Evolutionary conservation across 192 early-diverging fungal species (phyloP).

Genomic region (Backusella tuberculispora): DNA sequence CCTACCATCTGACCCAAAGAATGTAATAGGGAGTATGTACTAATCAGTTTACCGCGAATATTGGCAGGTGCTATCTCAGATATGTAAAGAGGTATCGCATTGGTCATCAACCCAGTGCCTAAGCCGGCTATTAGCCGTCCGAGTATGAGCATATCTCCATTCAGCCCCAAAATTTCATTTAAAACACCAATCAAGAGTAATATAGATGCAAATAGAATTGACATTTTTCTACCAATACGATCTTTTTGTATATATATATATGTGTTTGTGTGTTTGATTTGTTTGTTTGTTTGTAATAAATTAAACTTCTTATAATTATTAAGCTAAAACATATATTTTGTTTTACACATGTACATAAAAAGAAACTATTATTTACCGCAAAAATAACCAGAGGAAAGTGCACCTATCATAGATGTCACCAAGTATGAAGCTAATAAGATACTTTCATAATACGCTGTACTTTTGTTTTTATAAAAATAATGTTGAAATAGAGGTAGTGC

Average conservation of each 20-base stretch:
- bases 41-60: constrained; percentile 83
- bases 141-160: constrained; percentile 45
- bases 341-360: neutral
- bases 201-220: constrained; percentile 57
- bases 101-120: constrained; percentile 40
- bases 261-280: neutral
- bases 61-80: constrained; percentile 76
- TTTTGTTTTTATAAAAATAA: constrained; percentile 11
- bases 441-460: constrained; percentile 21
- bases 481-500: constrained; percentile 26
- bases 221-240: constrained; percentile 58
- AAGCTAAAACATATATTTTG: neutral
- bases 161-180: constrained; percentile 31
- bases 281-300: constrained; percentile 6
- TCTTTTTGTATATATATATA: constrained; percentile 38
- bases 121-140: constrained; percentile 56
- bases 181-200: constrained; percentile 68
- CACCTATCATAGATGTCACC: constrained; percentile 28
- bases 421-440: constrained; percentile 29
- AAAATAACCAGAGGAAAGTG: constrained; percentile 18
- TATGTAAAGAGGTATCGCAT: constrained; percentile 46
- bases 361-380: constrained; percentile 12
- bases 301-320: neutral
- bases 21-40: constrained; percentile 86
- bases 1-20: constrained; percentile 77